These are phyloP conservation scores for Fistulina hepatica DNA, from an alignment of 1,284 basidiomycete species.

Conservation along the genomic window DNA sequence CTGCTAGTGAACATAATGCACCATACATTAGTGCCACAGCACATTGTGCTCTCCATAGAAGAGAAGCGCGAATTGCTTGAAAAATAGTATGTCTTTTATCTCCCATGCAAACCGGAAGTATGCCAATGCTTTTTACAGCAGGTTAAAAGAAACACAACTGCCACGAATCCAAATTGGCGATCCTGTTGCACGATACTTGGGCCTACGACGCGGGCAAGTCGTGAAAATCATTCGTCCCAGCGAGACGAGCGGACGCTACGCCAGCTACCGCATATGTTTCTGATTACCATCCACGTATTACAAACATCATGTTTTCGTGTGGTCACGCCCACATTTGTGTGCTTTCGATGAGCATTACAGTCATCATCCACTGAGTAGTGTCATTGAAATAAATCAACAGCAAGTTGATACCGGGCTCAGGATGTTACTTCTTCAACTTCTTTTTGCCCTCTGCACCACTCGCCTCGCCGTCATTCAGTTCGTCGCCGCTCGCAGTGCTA, in stretches of 20 bases:
- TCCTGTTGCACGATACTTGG: constrained; percentile 97
- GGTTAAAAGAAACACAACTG: constrained; percentile 95
- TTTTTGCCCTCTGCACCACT: constrained; percentile 13
- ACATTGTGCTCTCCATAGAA: constrained; percentile 78
- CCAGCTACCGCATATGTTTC: constrained; percentile 86
- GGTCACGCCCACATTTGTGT: no score
- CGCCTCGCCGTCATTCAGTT: constrained; percentile 33
- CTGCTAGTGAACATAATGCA: constrained; percentile 96
- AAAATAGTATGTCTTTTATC: constrained; percentile 69
- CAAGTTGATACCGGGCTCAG: no score
- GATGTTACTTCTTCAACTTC: constrained; percentile 13
- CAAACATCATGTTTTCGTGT: no score
- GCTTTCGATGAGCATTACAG: no score
- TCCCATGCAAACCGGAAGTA: constrained; percentile 4
- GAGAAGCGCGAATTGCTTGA: constrained; percentile 84
- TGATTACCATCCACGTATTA: constrained; percentile 23
- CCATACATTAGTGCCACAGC: constrained; percentile 90
- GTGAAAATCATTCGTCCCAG: constrained; percentile 97
- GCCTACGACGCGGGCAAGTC: constrained; percentile 88
- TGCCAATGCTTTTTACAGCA: constrained; percentile 38
- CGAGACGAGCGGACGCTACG: constrained; percentile 94
- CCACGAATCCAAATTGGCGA: constrained; percentile 94
- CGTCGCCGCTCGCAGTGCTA: constrained; percentile 46
- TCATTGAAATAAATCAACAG: no score
- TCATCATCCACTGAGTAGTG: no score